Evolutionary conservation across 73 alveolate species (phyloP).

Genomic region (Uronychia binucleata): DNA sequence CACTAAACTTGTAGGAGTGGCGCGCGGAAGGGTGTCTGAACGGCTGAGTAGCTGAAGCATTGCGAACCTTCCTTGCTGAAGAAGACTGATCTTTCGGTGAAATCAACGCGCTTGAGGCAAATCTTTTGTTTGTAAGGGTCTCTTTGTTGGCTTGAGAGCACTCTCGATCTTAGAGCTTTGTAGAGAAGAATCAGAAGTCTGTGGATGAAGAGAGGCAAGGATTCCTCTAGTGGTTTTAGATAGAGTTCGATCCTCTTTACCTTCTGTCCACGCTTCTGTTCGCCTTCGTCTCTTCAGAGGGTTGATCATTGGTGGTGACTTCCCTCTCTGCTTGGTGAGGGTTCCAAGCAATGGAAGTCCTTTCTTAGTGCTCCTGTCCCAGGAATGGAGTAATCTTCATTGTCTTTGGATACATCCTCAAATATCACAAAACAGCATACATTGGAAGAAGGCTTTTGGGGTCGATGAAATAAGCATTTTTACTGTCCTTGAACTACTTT

Average conservation of each 20-base stretch:
- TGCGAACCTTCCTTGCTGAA: neutral
- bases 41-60: neutral
- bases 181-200: too few species aligned
- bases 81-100: neutral
- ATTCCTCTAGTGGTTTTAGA: too few species aligned
- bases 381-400: neutral
- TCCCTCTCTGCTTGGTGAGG: neutral
- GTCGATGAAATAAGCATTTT: neutral
- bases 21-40: neutral
- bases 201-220: too few species aligned
- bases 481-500: neutral
- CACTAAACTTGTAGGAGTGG: neutral
- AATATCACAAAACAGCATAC: neutral
- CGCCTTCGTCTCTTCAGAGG: neutral
- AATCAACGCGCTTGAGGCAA: neutral
- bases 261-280: too few species aligned
- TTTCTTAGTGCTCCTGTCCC: neutral
- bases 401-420: conserved; percentile 5
- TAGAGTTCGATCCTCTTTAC: too few species aligned
- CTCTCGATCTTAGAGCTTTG: neutral
- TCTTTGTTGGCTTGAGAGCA: neutral
- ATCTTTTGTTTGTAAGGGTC: neutral
- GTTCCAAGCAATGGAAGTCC: neutral
- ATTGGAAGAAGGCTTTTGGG: neutral
- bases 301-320: neutral